Percentiles rank a stretch among this genome's conserved stretches.
Evolutionary conservation across 176 grass and related monocot genomes (phyloP).

Genomic region (Triticum monococcum): DNA sequence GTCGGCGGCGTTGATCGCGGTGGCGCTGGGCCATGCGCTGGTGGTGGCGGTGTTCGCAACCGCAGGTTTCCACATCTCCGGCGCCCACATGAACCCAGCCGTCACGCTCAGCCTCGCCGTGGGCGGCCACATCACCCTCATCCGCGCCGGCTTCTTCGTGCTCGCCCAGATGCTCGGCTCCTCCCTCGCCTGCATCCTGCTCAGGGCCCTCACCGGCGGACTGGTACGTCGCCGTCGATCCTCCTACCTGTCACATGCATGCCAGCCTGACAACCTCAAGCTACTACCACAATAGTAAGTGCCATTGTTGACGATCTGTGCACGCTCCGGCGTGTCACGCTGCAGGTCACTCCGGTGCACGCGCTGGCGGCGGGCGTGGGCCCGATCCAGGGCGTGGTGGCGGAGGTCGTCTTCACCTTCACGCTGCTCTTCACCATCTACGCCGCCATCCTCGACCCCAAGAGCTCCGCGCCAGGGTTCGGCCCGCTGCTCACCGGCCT

Average conservation of each 20-base stretch:
- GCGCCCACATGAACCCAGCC: slow-evolving; percentile 83
- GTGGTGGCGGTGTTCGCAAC: slow-evolving; percentile 74
- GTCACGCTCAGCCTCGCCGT: slow-evolving; percentile 75
- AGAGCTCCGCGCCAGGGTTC: slow-evolving; percentile 46
- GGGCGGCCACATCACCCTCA: slow-evolving; percentile 71
- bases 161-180: slow-evolving; percentile 69
- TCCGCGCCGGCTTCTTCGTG: slow-evolving; percentile 72
- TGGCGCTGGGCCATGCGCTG: slow-evolving; percentile 71
- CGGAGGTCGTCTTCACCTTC: slow-evolving; percentile 85
- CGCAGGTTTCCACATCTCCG: slow-evolving; percentile 83
- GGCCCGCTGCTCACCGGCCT: slow-evolving; percentile 71
- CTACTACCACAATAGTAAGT: background rate
- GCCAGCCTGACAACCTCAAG: background rate
- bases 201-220: slow-evolving; percentile 72
- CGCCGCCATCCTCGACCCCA: slow-evolving; percentile 65
- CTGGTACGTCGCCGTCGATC: background rate
- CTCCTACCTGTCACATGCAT: background rate
- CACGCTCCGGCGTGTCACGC: background rate
- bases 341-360: slow-evolving; percentile 63
- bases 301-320: background rate
- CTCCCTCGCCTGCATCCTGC: slow-evolving; percentile 64
- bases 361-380: slow-evolving; percentile 57
- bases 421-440: slow-evolving; percentile 72
- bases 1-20: slow-evolving; percentile 55
- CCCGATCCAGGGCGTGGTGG: slow-evolving; percentile 53